phyloP scores from a whole-genome alignment of 371 early-diverging fungal species.

The Lichtheimia ornata region DNA sequence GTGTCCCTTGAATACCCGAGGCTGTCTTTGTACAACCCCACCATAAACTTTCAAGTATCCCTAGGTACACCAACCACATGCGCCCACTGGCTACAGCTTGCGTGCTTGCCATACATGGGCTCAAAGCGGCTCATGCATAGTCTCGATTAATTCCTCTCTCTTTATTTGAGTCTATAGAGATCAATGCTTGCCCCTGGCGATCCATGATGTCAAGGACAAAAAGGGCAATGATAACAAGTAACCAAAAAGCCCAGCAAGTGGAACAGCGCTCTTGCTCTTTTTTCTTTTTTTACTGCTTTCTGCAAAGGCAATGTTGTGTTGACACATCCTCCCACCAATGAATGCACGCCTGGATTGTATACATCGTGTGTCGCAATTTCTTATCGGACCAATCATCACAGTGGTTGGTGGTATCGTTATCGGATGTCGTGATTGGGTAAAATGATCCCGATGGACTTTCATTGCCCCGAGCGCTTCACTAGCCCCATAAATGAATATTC shows the following conservation, averaged over 20 bases:
- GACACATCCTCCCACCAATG: conserved; percentile 6
- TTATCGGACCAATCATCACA: conserved; percentile 11
- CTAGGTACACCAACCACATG: no score
- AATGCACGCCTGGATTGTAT: conserved; percentile 11
- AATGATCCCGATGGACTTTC: conserved; percentile 9
- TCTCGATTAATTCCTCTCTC: not conserved
- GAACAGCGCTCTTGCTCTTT: no score
- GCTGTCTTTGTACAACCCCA: no score
- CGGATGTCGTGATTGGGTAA: conserved; percentile 7
- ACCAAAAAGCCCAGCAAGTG: not conserved
- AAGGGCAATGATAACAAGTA: conserved; percentile 3
- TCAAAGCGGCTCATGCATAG: no score
- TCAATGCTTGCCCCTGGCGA: not conserved
- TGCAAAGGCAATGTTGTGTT: no score
- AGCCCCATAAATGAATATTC: not conserved
- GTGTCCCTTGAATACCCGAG: conserved; percentile 10
- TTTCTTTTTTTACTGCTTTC: no score
- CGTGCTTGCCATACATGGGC: no score
- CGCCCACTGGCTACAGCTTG: no score
- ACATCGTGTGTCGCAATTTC: conserved; percentile 5
- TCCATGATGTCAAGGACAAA: not conserved
- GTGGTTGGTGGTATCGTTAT: conserved; percentile 10
- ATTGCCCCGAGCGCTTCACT: not conserved
- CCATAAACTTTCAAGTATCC: no score
- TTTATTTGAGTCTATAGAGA: not conserved